phyloP scores from a whole-genome alignment of 345 rosid genomes.

The Arabis alpina region DNA sequence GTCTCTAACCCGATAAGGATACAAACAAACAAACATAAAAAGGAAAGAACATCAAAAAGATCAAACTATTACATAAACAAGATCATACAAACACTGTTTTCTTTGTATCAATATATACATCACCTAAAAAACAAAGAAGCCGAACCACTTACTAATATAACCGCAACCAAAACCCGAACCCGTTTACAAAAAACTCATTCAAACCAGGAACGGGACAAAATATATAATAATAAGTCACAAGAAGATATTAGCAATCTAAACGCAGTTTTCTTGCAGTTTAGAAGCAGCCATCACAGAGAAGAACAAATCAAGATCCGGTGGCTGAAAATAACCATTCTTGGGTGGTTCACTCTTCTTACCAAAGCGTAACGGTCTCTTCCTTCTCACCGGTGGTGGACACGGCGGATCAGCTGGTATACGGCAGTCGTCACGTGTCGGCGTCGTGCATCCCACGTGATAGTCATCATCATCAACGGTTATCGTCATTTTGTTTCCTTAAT shows the following conservation, averaged over 20 bases:
- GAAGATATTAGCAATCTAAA: conserved; percentile 22
- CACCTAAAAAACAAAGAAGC: neutral
- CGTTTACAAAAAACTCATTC: neutral
- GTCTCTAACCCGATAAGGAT: no score
- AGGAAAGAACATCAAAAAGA: no score
- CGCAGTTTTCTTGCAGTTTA: conserved; percentile 30
- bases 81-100: neutral
- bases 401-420: conserved; percentile 44
- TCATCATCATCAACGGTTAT: conserved; percentile 23
- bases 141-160: neutral
- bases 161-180: conserved; percentile 14
- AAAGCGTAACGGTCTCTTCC: conserved; percentile 43
- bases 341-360: conserved; percentile 47
- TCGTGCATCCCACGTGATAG: conserved; percentile 51
- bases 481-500: conserved; percentile 13
- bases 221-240: conserved; percentile 12
- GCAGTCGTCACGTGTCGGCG: conserved; percentile 56
- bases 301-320: conserved; percentile 71
- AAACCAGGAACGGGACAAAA: conserved; percentile 14
- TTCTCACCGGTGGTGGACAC: conserved; percentile 72
- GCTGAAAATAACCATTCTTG: conserved; percentile 62
- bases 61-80: no score
- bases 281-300: conserved; percentile 44
- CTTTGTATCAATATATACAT: conserved; percentile 7
- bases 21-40: no score